A percentile compares a stretch with the other conserved stretches of the same genome.
phyloP scores from a whole-genome alignment of 2,329 filamentous ascomycete genomes.

The Pestalotiopsis sp. region DNA sequence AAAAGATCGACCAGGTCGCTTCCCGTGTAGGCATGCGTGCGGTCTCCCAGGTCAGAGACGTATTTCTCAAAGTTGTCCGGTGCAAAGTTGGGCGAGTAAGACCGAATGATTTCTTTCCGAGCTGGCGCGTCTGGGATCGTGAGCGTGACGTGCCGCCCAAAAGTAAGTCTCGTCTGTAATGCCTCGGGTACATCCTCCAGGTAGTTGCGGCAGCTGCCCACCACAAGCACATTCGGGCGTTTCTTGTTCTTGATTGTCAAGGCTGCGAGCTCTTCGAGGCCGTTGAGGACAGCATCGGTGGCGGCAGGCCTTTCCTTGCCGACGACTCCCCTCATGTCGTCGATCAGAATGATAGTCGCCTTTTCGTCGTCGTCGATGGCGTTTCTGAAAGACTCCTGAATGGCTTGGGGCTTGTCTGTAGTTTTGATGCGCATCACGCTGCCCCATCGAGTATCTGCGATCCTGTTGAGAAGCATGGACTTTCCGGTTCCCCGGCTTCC shows the following conservation, averaged over 20 bases:
- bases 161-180: slow-evolving; percentile 65
- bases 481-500: slow-evolving; percentile 87
- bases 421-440: slow-evolving; percentile 64
- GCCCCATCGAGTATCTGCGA: slow-evolving; percentile 71
- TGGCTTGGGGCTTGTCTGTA: slow-evolving; percentile 56
- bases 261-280: slow-evolving; percentile 56
- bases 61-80: slow-evolving; percentile 51
- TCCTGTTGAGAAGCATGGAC: slow-evolving; percentile 68
- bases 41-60: slow-evolving; percentile 65
- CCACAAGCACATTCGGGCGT: slow-evolving; percentile 65
- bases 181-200: slow-evolving; percentile 70
- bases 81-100: slow-evolving; percentile 51
- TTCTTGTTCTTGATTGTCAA: slow-evolving; percentile 36
- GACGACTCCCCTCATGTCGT: slow-evolving; percentile 73
- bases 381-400: slow-evolving; percentile 70
- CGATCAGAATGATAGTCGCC: slow-evolving; percentile 78
- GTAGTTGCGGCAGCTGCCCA: slow-evolving; percentile 73
- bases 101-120: slow-evolving; percentile 73
- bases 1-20: slow-evolving; percentile 72
- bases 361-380: slow-evolving; percentile 63
- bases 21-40: slow-evolving; percentile 86
- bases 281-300: slow-evolving; percentile 52
- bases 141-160: slow-evolving; percentile 70
- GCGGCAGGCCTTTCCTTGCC: slow-evolving; percentile 55
- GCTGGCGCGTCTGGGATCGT: slow-evolving; percentile 74